Evolutionary conservation across 2,329 filamentous ascomycete genomes (phyloP).

Genomic region (Tolypocladium tropicale): DNA sequence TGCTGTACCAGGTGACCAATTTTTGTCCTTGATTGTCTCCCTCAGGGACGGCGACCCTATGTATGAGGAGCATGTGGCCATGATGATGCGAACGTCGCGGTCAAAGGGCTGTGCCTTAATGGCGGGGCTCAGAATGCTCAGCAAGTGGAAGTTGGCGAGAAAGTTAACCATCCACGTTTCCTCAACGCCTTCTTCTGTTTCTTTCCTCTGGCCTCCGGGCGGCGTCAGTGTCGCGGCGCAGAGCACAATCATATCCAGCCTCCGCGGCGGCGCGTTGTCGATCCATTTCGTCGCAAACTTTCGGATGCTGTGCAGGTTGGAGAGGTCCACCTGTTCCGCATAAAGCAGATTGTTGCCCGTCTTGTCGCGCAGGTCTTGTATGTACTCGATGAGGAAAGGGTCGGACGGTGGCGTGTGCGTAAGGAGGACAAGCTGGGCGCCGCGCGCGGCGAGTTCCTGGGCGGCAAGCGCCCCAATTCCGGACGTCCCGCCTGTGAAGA

Average conservation of each 20-base stretch:
- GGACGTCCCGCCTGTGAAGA: slow-evolving; percentile 91
- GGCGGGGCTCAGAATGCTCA: slow-evolving; percentile 84
- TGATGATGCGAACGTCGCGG: slow-evolving; percentile 79
- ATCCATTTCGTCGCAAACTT: slow-evolving; percentile 97
- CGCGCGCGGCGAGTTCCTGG: slow-evolving; percentile 63
- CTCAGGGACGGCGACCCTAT: slow-evolving; percentile 62
- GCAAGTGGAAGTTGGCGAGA: slow-evolving; percentile 87
- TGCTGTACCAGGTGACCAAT: slow-evolving; percentile 45
- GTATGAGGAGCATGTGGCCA: slow-evolving; percentile 82
- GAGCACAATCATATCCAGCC: slow-evolving; percentile 83
- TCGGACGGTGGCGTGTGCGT: slow-evolving; percentile 74
- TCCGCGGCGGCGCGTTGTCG: slow-evolving; percentile 80
- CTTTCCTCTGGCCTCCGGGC: slow-evolving; percentile 44
- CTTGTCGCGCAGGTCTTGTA: slow-evolving; percentile 70
- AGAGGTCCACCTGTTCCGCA: slow-evolving; percentile 86
- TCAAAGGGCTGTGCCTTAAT: slow-evolving; percentile 87
- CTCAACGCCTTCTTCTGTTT: slow-evolving; percentile 74
- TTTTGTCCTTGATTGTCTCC: slow-evolving; percentile 35
- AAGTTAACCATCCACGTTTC: slow-evolving; percentile 93
- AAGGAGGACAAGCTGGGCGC: slow-evolving; percentile 84
- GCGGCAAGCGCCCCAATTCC: slow-evolving; percentile 77
- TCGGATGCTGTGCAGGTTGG: slow-evolving; percentile 81
- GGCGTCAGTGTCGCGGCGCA: slow-evolving; percentile 74
- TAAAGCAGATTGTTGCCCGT: slow-evolving; percentile 85
- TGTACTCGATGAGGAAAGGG: slow-evolving; percentile 83